Evolutionary conservation across 2,329 filamentous ascomycete species (phyloP).

Genomic region (Peltaster fructicola): DNA sequence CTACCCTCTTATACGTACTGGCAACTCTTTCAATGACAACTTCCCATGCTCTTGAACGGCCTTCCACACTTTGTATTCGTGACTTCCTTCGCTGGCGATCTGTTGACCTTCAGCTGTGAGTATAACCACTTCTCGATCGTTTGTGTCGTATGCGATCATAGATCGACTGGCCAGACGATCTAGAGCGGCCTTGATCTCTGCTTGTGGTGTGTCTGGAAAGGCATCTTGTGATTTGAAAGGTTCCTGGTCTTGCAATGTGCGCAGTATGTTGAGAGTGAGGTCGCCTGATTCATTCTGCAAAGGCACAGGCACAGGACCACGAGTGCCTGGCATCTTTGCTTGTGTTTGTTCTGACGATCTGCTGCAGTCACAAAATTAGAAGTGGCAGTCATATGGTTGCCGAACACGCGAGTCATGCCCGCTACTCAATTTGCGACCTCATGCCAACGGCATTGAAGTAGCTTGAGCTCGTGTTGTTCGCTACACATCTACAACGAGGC

Average conservation of each 20-base stretch:
- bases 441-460: too few species aligned
- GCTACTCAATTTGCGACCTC: too few species aligned
- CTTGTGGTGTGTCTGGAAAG: slow-evolving; percentile 19
- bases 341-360: too few species aligned
- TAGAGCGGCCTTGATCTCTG: slow-evolving; percentile 62
- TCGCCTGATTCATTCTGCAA: slow-evolving; percentile 22
- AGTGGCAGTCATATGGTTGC: too few species aligned
- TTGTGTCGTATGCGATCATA: slow-evolving; percentile 73
- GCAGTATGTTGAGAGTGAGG: slow-evolving; percentile 65
- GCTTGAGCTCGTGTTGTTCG: too few species aligned
- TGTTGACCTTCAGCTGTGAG: slow-evolving; percentile 70
- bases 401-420: too few species aligned
- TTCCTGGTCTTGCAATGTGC: slow-evolving; percentile 36
- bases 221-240: slow-evolving; percentile 15
- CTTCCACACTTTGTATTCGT: slow-evolving; percentile 34
- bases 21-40: slow-evolving; percentile 29
- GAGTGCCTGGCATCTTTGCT: slow-evolving; percentile 27
- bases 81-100: slow-evolving; percentile 37
- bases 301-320: slow-evolving; percentile 30
- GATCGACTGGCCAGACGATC: slow-evolving; percentile 69
- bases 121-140: slow-evolving; percentile 59
- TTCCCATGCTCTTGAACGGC: slow-evolving; percentile 27
- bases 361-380: too few species aligned
- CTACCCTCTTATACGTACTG: slow-evolving; percentile 16
- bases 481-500: too few species aligned